A percentile compares a stretch with the other conserved stretches of the same genome.
Conservation (phyloP, 2,329 filamentous ascomycete genomes). For the Anthostomella pinea region DNA sequence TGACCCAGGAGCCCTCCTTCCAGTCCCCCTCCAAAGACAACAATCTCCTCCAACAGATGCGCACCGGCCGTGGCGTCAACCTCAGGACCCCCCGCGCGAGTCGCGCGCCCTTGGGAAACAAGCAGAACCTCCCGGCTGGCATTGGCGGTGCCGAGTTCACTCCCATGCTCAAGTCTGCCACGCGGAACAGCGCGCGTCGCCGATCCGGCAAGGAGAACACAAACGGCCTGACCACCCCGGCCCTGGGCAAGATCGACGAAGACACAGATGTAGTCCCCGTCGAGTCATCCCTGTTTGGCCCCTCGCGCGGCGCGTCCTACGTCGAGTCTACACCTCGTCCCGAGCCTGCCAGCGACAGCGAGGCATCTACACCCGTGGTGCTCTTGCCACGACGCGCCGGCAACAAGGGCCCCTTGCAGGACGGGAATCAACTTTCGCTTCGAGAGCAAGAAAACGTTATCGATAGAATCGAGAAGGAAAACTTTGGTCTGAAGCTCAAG, state of each 20-base stretch:
- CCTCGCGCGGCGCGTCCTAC: conserved; percentile 63
- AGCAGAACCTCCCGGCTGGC: conserved; percentile 66
- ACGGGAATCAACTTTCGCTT: conserved; percentile 86
- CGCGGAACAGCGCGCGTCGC: conserved; percentile 66
- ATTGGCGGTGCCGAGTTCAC: conserved; percentile 81
- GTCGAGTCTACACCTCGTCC: conserved; percentile 72
- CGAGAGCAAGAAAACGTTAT: conserved; percentile 95
- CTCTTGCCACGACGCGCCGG: conserved; percentile 62
- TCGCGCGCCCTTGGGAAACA: conserved; percentile 67
- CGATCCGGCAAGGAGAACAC: conserved; percentile 59
- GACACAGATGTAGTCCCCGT: conserved; percentile 68
- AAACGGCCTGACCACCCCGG: conserved; percentile 64
- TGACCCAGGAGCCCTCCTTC: conserved; percentile 86
- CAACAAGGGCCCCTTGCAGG: conserved; percentile 68
- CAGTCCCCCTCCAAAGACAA: conserved; percentile 73
- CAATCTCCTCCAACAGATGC: conserved; percentile 73
- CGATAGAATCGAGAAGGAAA: conserved; percentile 96
- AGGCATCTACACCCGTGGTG: conserved; percentile 77
- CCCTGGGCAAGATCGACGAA: conserved; percentile 62
- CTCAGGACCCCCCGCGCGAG: conserved; percentile 70
- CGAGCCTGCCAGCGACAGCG: conserved; percentile 74
- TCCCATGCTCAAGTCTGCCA: conserved; percentile 81
- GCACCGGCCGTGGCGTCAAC: conserved; percentile 60
- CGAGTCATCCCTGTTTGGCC: conserved; percentile 68
- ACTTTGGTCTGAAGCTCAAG: conserved; percentile 94